These are phyloP conservation scores for Hypoxylon sp. DNA, from an alignment of 2,329 filamentous ascomycete genomes.

Conservation along the genomic window DNA sequence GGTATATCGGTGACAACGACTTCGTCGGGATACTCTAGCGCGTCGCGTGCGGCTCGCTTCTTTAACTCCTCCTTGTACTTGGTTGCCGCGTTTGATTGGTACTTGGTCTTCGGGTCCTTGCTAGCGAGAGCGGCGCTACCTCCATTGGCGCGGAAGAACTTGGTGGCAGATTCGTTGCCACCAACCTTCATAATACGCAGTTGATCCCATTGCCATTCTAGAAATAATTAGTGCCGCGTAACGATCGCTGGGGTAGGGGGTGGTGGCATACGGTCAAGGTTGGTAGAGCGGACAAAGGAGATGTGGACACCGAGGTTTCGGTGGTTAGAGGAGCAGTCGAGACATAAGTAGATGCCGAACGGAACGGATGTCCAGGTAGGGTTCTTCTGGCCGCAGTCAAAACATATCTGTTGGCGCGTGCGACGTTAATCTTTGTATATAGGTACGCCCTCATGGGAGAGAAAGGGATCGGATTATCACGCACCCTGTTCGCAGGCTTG, in stretches of 20 bases:
- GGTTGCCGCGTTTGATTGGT: conserved; percentile 89
- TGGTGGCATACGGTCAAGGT: conserved; percentile 89
- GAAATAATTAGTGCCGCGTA: conserved; percentile 44
- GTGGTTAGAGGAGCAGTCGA: conserved; percentile 97
- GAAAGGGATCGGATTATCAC: conserved; percentile 48
- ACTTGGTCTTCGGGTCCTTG: conserved; percentile 98
- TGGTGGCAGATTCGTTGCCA: conserved; percentile 96
- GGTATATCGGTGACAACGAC: conserved; percentile 83
- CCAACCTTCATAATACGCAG: conserved; percentile 97
- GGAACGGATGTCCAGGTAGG: conserved; percentile 98
- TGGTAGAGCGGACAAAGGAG: conserved; percentile 97
- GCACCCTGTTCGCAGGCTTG: conserved; percentile 94
- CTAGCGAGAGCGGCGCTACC: conserved; percentile 93
- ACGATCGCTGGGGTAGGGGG: neutral
- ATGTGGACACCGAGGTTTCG: conserved; percentile 98
- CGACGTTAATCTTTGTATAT: conserved; percentile 32
- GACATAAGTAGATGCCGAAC: conserved; percentile 96
- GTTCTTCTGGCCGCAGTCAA: conserved; percentile 97
- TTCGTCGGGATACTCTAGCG: conserved; percentile 86
- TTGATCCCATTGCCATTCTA: conserved; percentile 99
- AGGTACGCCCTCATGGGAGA: neutral
- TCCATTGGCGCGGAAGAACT: conserved; percentile 97
- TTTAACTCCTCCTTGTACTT: conserved; percentile 99
- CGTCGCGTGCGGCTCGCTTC: conserved; percentile 84
- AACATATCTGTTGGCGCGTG: conserved; percentile 75